These are phyloP conservation scores for Penicilliopsis zonata DNA, from an alignment of 495 filamentous ascomycete species.

Conservation along the genomic window DNA sequence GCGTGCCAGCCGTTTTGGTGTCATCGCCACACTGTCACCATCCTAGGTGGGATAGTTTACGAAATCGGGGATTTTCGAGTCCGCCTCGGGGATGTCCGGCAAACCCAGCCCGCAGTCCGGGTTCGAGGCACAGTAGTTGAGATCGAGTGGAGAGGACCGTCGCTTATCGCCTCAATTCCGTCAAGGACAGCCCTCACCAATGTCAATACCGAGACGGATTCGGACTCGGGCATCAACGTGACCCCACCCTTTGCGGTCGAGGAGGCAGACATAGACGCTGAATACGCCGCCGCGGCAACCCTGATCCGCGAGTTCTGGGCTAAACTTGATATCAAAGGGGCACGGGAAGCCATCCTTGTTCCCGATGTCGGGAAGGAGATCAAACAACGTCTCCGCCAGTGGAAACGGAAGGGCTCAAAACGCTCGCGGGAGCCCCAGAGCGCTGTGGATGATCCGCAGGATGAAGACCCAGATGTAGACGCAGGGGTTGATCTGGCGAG, in stretches of 20 bases:
- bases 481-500: constrained; percentile 33
- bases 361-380: constrained; percentile 30
- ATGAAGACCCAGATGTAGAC: constrained; percentile 19
- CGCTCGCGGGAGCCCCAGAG: not conserved
- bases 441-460: constrained; percentile 2
- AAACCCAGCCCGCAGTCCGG: constrained; percentile 25
- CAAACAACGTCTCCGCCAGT: constrained; percentile 17
- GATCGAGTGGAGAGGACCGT: constrained; percentile 31
- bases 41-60: constrained; percentile 29
- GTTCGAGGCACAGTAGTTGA: constrained; percentile 31
- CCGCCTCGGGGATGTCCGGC: constrained; percentile 31
- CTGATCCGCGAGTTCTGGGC: constrained; percentile 34
- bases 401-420: constrained; percentile 6
- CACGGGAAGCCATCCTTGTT: constrained; percentile 29
- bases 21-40: constrained; percentile 26
- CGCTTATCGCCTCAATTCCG: constrained; percentile 19
- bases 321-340: constrained; percentile 20
- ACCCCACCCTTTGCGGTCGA: constrained; percentile 11
- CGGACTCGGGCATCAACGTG: constrained; percentile 19
- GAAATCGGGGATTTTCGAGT: constrained; percentile 34
- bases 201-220: constrained; percentile 3
- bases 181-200: not conserved
- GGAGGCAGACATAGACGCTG: constrained; percentile 29
- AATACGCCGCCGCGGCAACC: constrained; percentile 24
- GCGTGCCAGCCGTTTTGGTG: constrained; percentile 35